These are phyloP conservation scores for Backusella psychrophila DNA, from an alignment of 192 early-diverging fungal genomes.

Conservation along the genomic window DNA sequence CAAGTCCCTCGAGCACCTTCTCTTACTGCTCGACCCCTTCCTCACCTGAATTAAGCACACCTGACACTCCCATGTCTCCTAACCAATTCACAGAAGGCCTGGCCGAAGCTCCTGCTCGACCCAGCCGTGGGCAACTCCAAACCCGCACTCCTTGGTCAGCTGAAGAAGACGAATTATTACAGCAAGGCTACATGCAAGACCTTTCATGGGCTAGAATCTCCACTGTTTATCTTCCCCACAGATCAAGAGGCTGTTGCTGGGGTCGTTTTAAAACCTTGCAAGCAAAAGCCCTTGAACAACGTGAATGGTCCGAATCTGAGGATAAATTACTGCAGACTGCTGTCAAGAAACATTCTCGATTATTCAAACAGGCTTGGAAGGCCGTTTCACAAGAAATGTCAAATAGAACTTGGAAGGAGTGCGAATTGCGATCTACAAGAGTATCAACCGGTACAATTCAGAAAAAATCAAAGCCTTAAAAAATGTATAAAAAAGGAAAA, in stretches of 20 bases:
- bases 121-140: not conserved
- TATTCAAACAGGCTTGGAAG: conserved; percentile 32
- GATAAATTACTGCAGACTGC: conserved; percentile 14
- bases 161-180: conserved; percentile 20
- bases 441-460: not conserved
- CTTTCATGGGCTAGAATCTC: conserved; percentile 30
- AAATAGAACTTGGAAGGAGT: conserved; percentile 24
- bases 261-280: conserved; percentile 24
- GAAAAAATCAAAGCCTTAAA: not conserved
- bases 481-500: not conserved
- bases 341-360: conserved; percentile 17
- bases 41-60: not conserved
- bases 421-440: conserved; percentile 13
- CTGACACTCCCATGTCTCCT: not conserved
- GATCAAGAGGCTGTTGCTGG: conserved; percentile 30
- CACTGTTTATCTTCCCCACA: conserved; percentile 24
- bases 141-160: conserved; percentile 25
- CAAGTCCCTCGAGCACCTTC: not conserved
- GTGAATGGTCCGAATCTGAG: conserved; percentile 22
- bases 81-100: not conserved
- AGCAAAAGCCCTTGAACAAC: conserved; percentile 9
- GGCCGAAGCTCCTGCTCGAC: not conserved
- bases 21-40: not conserved
- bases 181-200: conserved; percentile 26
- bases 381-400: conserved; percentile 16